These are phyloP conservation scores for Orbilia javanica DNA, from an alignment of 2,329 filamentous ascomycete genomes.

Conservation along the genomic window DNA sequence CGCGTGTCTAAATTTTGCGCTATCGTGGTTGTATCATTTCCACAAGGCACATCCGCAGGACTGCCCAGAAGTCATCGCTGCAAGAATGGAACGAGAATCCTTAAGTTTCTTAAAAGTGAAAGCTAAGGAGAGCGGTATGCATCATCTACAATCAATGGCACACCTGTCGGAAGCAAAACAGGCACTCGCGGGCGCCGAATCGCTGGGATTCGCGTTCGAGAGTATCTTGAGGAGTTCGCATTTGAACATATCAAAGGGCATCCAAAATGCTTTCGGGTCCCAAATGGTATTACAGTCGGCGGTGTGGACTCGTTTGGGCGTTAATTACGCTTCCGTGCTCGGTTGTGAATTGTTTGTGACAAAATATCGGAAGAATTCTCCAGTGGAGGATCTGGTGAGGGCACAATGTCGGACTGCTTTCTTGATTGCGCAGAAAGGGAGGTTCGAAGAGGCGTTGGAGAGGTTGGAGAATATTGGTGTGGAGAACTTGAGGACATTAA, in stretches of 20 bases:
- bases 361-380: conserved; percentile 75
- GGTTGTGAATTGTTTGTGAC: conserved; percentile 80
- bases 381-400: conserved; percentile 83
- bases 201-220: conserved; percentile 72
- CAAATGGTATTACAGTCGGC: conserved; percentile 79
- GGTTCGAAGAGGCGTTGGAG: conserved; percentile 76
- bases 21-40: conserved; percentile 97
- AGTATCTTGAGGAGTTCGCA: conserved; percentile 85
- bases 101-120: conserved; percentile 86
- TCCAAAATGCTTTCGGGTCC: conserved; percentile 78
- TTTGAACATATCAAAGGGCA: conserved; percentile 80
- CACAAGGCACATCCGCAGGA: conserved; percentile 82
- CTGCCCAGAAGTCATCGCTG: conserved; percentile 78
- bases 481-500: conserved; percentile 77
- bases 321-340: conserved; percentile 70
- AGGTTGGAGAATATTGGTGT: conserved; percentile 73
- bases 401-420: conserved; percentile 70
- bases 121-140: conserved; percentile 87
- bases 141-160: conserved; percentile 84
- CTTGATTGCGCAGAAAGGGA: conserved; percentile 71
- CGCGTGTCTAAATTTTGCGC: conserved; percentile 90
- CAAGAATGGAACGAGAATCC: conserved; percentile 84
- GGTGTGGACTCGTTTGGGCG: conserved; percentile 81
- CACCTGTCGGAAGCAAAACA: conserved; percentile 88
- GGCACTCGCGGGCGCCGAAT: conserved; percentile 73